A percentile compares a stretch with the other conserved stretches of the same genome.
Conservation (phyloP, 176 grass and related monocot species). For the Poa pratensis region DNA sequence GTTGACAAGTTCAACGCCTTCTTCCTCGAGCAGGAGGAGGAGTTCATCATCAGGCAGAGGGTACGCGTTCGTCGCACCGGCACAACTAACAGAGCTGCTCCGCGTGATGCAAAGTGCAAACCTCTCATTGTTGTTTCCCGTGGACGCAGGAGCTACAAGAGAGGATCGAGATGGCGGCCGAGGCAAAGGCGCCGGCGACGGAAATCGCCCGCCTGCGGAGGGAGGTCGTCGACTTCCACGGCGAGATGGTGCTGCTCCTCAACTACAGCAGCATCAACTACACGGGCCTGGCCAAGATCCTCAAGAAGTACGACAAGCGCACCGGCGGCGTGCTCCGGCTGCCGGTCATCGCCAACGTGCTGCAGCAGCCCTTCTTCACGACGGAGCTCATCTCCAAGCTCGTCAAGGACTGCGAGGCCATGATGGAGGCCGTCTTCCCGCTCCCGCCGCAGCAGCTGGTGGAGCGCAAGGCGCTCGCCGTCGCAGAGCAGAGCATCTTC, state of each 20-base stretch:
- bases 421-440: constrained; percentile 70
- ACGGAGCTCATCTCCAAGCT: constrained; percentile 75
- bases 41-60: constrained; percentile 82
- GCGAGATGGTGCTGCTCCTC: constrained; percentile 86
- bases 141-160: constrained; percentile 68
- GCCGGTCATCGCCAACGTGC: constrained; percentile 74
- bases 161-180: constrained; percentile 46
- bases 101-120: not conserved
- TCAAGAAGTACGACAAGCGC: constrained; percentile 96
- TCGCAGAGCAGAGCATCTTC: constrained; percentile 60
- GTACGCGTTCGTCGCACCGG: constrained; percentile 31
- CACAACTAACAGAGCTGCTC: not conserved
- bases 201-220: constrained; percentile 48
- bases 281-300: constrained; percentile 81
- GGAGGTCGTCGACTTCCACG: constrained; percentile 81
- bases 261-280: constrained; percentile 93
- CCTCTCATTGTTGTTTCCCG: not conserved
- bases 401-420: constrained; percentile 77
- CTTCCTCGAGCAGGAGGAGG: constrained; percentile 95
- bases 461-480: constrained; percentile 42
- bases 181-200: constrained; percentile 4
- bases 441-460: not conserved
- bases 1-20: constrained; percentile 92
- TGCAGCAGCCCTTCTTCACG: constrained; percentile 87
- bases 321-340: constrained; percentile 72